Base-by-base conservation (phyloP, 768 basidiomycete genomes). In the Obba rivulosa region DNA sequence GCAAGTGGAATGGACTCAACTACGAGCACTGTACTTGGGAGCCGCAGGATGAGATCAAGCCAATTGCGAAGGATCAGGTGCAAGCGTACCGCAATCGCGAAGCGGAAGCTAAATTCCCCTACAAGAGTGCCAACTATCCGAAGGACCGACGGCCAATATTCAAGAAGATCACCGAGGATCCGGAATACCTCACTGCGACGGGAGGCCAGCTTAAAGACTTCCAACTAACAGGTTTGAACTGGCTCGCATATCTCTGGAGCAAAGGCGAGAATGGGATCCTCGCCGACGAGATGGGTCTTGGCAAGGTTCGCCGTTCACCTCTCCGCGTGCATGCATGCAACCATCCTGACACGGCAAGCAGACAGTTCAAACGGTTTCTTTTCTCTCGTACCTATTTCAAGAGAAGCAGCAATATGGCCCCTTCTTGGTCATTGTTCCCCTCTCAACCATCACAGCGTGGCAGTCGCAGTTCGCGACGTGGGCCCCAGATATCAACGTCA, bases 281-380 rank as follows among this genome's bases (percentile, higher is more conserved):
- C 31, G 96, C 96, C 1, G 96, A 99, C 61, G 96, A 99, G 77
- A 99, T 98, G 96, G 96, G 96, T 64, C 85, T 99, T 21, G 96
- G 96, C 46, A 99, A 99, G 81, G 79, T 87, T 53, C 40, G 52
- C 5, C 28, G 28, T 13, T 28, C 35, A 10, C 7, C 17, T 13
- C 34, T 20, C 31, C 34, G 11, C 11, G 8, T 28, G 10, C 16
- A 50, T 41, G 31, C 0, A n/a, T 47, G 40, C 46, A 4, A 31
- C 40, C 40, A n/a, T 49, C 55, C 48, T 36, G 31, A 14, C 47
- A 45, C 14, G 10, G 14, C 52, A 35, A 36, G 2, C 55, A 92
- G 87, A 92, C 89, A 17, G 94, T 99, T 7, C 96, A 99, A 74
- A 94, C 94, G 0, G 95, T 98, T 10, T 69, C 93, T 0, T 95